Conservation (phyloP, 352 stramenopile genomes). For the Phytophthora ohioensis region DNA sequence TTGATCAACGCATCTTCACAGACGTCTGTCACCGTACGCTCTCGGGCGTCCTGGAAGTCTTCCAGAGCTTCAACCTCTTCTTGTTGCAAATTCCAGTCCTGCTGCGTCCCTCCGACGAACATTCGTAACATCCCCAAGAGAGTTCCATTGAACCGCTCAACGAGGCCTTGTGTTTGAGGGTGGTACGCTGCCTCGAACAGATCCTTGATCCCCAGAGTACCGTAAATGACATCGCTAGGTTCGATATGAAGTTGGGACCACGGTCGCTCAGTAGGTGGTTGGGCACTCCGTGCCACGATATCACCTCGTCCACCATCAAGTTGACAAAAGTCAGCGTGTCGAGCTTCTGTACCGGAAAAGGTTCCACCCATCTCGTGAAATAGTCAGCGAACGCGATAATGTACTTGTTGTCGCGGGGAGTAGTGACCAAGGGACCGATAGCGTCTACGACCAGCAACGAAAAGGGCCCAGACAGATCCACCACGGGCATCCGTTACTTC, state of each 20-base stretch:
- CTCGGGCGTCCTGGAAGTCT: too few species aligned
- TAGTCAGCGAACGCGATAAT: neutral
- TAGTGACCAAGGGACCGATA: neutral
- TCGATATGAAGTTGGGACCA: conserved; percentile 7
- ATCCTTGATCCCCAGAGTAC: neutral
- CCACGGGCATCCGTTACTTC: conserved; percentile 3
- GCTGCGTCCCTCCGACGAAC: too few species aligned
- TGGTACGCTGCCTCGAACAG: neutral
- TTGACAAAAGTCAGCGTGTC: neutral
- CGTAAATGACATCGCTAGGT: conserved; percentile 2
- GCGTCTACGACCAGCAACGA: conserved; percentile 17
- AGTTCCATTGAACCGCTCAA: neutral
- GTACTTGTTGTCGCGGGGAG: neutral
- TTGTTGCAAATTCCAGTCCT: too few species aligned
- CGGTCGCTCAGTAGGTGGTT: conserved; percentile 8
- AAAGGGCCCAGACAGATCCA: conserved; percentile 12
- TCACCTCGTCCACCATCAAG: neutral
- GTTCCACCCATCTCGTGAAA: neutral
- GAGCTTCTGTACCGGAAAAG: neutral
- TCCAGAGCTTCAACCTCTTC: too few species aligned
- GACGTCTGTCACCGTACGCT: too few species aligned
- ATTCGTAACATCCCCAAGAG: too few species aligned
- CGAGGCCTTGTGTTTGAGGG: neutral
- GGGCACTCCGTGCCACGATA: neutral
- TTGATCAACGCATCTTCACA: too few species aligned